Evolutionary conservation across 2,329 filamentous ascomycete species (phyloP).

Genomic region (Aspergillus vadensis): DNA sequence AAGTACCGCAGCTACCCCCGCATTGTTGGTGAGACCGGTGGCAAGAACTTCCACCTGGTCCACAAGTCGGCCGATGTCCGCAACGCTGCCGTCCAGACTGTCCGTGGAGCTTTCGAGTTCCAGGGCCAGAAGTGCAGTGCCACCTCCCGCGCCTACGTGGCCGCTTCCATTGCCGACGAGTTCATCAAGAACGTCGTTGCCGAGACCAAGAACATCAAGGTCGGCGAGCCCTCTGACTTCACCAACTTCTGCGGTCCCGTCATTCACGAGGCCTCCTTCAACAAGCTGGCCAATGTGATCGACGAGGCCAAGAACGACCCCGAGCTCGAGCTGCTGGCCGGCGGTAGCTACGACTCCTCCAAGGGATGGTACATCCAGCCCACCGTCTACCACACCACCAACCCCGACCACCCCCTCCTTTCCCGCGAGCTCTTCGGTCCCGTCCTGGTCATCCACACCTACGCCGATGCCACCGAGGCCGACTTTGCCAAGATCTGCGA

Average conservation of each 20-base stretch:
- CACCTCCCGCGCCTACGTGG: conserved; percentile 76
- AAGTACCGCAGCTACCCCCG: conserved; percentile 83
- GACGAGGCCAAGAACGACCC: conserved; percentile 76
- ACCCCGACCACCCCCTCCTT: conserved; percentile 73
- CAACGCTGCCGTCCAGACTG: conserved; percentile 78
- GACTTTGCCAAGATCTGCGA: conserved; percentile 64
- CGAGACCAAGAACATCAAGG: conserved; percentile 70
- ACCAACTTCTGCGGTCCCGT: conserved; percentile 84
- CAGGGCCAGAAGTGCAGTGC: conserved; percentile 92
- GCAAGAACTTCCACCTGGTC: conserved; percentile 90
- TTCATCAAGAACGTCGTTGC: conserved; percentile 67
- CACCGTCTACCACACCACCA: conserved; percentile 75
- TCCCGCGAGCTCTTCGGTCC: conserved; percentile 82
- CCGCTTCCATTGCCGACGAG: conserved; percentile 71
- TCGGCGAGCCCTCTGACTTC: conserved; percentile 70
- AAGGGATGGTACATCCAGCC: conserved; percentile 83
- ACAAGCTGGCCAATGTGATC: conserved; percentile 75
- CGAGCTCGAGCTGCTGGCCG: conserved; percentile 71
- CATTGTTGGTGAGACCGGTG: conserved; percentile 86
- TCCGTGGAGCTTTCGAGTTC: conserved; percentile 86
- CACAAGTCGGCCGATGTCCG: conserved; percentile 75
- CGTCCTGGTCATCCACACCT: conserved; percentile 72
- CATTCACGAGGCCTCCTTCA: conserved; percentile 79
- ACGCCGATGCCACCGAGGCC: conserved; percentile 65
- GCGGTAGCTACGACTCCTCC: conserved; percentile 74